Conservation (phyloP, 2,329 filamentous ascomycete species). For the Cercospora zeae-maydis region DNA sequence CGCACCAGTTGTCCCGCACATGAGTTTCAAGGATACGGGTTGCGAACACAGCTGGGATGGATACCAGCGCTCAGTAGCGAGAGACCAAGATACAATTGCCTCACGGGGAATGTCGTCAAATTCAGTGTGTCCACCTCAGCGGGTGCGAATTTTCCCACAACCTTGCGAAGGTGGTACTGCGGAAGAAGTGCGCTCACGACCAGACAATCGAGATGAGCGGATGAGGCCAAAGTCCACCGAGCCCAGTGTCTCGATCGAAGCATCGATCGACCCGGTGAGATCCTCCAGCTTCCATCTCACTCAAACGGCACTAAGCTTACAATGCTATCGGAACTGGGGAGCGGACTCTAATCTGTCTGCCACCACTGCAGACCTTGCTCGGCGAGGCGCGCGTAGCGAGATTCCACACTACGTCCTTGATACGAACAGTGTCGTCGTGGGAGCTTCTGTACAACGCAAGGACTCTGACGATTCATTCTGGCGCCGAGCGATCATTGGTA, state of each 20-base stretch:
- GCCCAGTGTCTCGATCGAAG: constrained; percentile 14
- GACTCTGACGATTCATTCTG: not conserved
- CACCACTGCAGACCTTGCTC: not conserved
- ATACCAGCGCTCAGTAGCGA: not conserved
- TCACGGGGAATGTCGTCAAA: not conserved
- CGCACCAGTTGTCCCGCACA: not conserved
- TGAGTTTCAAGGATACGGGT: not conserved
- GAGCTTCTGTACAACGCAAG: not conserved
- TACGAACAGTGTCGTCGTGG: not conserved
- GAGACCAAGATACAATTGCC: not conserved
- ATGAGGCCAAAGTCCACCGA: constrained; percentile 5
- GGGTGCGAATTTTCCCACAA: not conserved
- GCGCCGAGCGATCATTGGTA: not conserved
- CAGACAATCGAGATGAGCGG: not conserved
- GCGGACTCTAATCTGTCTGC: not conserved
- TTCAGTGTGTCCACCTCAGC: not conserved
- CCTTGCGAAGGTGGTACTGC: not conserved
- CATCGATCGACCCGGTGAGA: constrained; percentile 16
- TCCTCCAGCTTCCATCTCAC: constrained; percentile 23
- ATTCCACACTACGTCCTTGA: not conserved
- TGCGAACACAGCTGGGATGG: not conserved
- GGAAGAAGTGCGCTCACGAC: not conserved
- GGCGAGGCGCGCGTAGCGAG: not conserved
- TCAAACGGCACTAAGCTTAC: constrained; percentile 4
- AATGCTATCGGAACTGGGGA: not conserved